Conservation (phyloP, 306 rosid species). For the Quercus agrifolia region DNA sequence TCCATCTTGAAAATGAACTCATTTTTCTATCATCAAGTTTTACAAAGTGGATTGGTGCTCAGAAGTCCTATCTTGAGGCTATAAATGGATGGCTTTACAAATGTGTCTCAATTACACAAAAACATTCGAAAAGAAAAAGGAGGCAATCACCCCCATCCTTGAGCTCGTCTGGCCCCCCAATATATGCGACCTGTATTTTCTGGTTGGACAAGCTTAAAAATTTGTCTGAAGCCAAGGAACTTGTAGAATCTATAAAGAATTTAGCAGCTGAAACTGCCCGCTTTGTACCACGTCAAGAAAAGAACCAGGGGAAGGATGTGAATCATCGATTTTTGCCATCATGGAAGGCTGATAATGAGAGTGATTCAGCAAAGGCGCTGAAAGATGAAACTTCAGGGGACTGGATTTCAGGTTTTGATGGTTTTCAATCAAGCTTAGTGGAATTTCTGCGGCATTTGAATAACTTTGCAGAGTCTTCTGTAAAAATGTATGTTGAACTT, state of each 20-base stretch:
- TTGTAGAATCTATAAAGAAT: slow-evolving; percentile 51
- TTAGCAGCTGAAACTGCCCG: slow-evolving; percentile 58
- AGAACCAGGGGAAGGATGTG: slow-evolving; percentile 49
- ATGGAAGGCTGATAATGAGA: slow-evolving; percentile 39
- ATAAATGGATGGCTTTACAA: slow-evolving; percentile 72
- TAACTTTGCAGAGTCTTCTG: slow-evolving; percentile 58
- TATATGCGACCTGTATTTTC: slow-evolving; percentile 52
- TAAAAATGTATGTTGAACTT: slow-evolving; percentile 52
- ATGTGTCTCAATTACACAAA: slow-evolving; percentile 54
- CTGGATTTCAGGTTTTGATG: slow-evolving; percentile 54
- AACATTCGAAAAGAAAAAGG: slow-evolving; percentile 53
- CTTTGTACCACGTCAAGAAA: slow-evolving; percentile 72
- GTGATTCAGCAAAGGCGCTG: slow-evolving; percentile 41
- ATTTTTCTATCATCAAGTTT: slow-evolving; percentile 55
- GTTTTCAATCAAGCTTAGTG: slow-evolving; percentile 53
- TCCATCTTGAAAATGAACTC: slow-evolving; percentile 73
- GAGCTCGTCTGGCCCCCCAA: slow-evolving; percentile 55
- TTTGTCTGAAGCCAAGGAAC: slow-evolving; percentile 45
- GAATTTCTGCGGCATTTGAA: slow-evolving; percentile 49
- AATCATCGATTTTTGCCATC: slow-evolving; percentile 27
- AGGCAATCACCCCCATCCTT: slow-evolving; percentile 16
- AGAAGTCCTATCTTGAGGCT: slow-evolving; percentile 63
- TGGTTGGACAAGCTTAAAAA: slow-evolving; percentile 56
- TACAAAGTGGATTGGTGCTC: slow-evolving; percentile 78
- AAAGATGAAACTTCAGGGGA: slow-evolving; percentile 54